Evolutionary conservation across 352 stramenopile genomes (phyloP), one percentile per base, ranked within the genome.

Genomic region (Albugo laibachii): DNA sequence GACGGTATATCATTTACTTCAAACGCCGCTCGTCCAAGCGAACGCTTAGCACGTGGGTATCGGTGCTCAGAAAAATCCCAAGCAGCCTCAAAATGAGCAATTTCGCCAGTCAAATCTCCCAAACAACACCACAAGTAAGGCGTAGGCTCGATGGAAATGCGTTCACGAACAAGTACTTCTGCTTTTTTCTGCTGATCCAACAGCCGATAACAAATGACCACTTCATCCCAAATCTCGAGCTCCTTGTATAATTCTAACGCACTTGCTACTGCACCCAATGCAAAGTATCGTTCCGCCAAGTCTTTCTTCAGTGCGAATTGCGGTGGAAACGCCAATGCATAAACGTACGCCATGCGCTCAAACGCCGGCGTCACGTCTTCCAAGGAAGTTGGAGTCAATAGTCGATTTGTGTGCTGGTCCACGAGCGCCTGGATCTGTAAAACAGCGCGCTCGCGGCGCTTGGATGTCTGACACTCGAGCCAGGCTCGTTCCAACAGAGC

Each of bases 361-460:
- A 81, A 56, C 15, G 83, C 83, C 1, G 87, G 86, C 5, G 91
- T 86, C 2, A 86, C 80, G 55, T 97, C 87, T 16, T 94, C 82
- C 34, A 92, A 55, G 13, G 73, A 76, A 46, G 66, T 75, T 53
- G 95, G 91, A 6, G 83, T 93, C 2, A 88, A 97, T 14, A 97
- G 66, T 10, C 86, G 70, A 50, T 93, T 91, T 3, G 83, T 93
- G 64, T 98, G 91, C 53, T 97, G 89, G 62, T 97, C 89, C 14
- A 95, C 85, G 11, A 98, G 64, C 15, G 89, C 92, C 47, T 98
- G 88, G 61, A 98, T 95, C 67, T 98, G 93, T 43, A 98, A 24
- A 66, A 97, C 86, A 11, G 84, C 85, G 27, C 93, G 73, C 57
- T 98, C 92, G 51, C 89, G 74, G 13, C 81, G 84, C 56, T 97